Percentiles rank a stretch among this genome's conserved stretches.
Evolutionary conservation across 768 basidiomycete species (phyloP).

Genomic region (Pleurotus cornucopiae): DNA sequence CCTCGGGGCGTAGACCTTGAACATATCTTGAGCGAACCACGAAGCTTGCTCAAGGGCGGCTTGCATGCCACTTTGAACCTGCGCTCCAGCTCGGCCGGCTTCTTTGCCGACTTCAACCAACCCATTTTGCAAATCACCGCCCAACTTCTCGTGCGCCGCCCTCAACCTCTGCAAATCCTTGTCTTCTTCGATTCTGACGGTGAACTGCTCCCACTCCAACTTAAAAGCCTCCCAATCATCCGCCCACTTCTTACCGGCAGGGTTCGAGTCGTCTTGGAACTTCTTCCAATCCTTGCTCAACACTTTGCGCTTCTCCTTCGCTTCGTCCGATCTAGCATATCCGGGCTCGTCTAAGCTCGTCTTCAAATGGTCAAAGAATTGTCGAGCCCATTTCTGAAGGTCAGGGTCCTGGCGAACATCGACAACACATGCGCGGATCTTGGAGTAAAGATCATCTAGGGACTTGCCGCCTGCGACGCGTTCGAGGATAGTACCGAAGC

Average conservation of each 20-base stretch:
- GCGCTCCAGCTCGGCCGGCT: conserved; percentile 12
- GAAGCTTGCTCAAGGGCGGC: conserved; percentile 56
- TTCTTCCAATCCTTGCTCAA: conserved; percentile 48
- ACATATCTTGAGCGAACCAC: conserved; percentile 80
- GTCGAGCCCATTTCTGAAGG: conserved; percentile 51
- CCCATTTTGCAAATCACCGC: conserved; percentile 42
- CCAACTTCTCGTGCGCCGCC: conserved; percentile 45
- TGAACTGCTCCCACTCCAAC: conserved; percentile 39
- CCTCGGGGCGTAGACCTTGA: conserved; percentile 74
- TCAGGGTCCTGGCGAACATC: conserved; percentile 51
- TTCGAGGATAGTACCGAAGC: conserved; percentile 42
- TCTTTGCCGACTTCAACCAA: conserved; percentile 29
- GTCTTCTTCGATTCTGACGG: conserved; percentile 42
- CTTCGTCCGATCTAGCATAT: conserved; percentile 50
- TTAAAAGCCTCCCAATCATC: conserved; percentile 41
- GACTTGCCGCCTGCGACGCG: conserved; percentile 47
- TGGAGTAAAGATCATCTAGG: conserved; percentile 43
- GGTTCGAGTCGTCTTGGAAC: conserved; percentile 40
- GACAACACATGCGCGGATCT: conserved; percentile 37
- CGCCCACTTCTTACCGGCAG: conserved; percentile 47
- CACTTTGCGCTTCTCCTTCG: conserved; percentile 33
- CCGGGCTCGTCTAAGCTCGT: conserved; percentile 44
- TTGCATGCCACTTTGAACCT: conserved; percentile 35
- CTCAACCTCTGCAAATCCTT: conserved; percentile 42
- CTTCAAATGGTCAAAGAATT: conserved; percentile 43